Evolutionary conservation across 2,329 filamentous ascomycete genomes (phyloP).

Genomic region (Botrytis tulipae): DNA sequence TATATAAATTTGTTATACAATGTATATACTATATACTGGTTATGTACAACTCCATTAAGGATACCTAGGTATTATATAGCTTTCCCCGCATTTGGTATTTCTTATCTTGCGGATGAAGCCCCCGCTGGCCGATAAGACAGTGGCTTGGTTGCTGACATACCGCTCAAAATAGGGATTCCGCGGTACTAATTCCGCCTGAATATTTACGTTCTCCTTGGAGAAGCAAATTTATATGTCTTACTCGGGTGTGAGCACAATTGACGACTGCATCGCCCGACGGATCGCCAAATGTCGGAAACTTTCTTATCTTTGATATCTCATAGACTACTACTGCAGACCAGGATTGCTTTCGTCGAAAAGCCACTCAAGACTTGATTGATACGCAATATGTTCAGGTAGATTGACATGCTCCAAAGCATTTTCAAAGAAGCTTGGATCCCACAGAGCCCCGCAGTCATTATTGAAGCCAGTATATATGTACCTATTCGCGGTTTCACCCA

Average conservation of each 20-base stretch:
- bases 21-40: no score
- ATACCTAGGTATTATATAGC: no score
- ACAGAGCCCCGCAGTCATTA: neutral
- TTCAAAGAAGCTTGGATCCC: conserved; percentile 6
- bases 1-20: no score
- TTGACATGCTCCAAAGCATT: conserved; percentile 9
- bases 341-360: neutral
- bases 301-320: no score
- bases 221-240: neutral
- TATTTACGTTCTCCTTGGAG: neutral
- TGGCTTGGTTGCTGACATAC: neutral
- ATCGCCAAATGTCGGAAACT: neutral
- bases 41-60: no score
- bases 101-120: neutral
- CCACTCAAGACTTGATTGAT: conserved; percentile 12
- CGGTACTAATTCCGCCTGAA: conserved; percentile 2
- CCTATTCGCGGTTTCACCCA: neutral
- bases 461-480: neutral
- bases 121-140: neutral
- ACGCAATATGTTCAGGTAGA: neutral
- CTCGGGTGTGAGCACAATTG: neutral
- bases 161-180: neutral
- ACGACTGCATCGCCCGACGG: neutral
- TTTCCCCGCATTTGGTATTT: neutral
- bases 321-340: neutral